Evolutionary conservation across 805 yeast genomes (phyloP), one percentile per base, ranked within the genome.

Genomic region (Candida pseudofarinosa): DNA sequence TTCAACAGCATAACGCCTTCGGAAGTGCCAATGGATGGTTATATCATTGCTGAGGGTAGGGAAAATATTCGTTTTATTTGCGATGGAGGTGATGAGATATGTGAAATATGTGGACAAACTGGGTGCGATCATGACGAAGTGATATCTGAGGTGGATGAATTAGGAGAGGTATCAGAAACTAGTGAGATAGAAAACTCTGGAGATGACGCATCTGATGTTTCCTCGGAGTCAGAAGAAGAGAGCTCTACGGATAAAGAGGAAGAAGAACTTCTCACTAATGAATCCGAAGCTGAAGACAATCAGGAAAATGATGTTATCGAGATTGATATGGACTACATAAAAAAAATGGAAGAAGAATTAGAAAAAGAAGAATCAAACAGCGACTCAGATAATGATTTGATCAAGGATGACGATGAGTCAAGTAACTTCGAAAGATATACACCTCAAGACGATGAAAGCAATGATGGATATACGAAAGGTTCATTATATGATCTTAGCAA

Each of bases 11-110:
- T 66, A 34, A 59, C 71, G 4, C 73, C 80, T 61, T 30, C 41
- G 4, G 17, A 50, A 4, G 40, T 38, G 3, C 10, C 14, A 33
- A 43, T 44, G 10, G 55, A 43, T 14, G 43, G 44, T 4, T 46
- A 42, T 4, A 46, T 38, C 1, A 48, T 46, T 15, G 38, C 54
- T 2, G 42, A 49, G 17, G 53, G 46, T 1, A 54, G 63, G 4
- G 89, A 86, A 47, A 71, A 77, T 51, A 88, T 82, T 7, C 83
- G 81, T 60, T 87, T 88, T 55, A 85, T 62, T 19, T 62, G 67
- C 54, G 65, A 61, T 46, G 62, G 60, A 3, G 52, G 53, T 6
- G 52, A 43, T 6, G 41, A 44, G 1, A 60, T 65, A 1, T 71
- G 68, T 46, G 58, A 41, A 8, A 40, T 33, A 5, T 63, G 69